A percentile compares a stretch with the other conserved stretches of the same genome.
phyloP scores from a whole-genome alignment of 768 basidiomycete species.

The Calocybe gangraenosa region DNA sequence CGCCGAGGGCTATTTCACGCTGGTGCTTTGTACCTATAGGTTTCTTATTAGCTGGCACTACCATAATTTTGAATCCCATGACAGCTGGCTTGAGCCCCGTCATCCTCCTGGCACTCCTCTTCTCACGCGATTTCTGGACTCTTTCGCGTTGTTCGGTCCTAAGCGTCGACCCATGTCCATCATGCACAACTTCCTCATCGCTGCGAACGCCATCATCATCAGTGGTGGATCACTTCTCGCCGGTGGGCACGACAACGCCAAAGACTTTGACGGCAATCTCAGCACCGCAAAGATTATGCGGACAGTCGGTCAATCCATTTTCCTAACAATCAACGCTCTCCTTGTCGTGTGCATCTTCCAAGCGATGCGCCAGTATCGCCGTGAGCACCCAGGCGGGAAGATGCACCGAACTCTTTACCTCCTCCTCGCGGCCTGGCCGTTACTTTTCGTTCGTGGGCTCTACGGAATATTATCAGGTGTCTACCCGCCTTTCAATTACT shows the following conservation, averaged over 20 bases:
- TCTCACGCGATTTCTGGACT: constrained; percentile 18
- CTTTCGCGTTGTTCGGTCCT: constrained; percentile 19
- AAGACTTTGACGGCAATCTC: constrained; percentile 12
- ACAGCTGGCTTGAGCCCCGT: constrained; percentile 32
- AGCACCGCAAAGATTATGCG: constrained; percentile 25
- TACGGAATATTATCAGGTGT: constrained; percentile 26
- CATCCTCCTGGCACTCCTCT: constrained; percentile 13
- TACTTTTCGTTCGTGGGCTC: constrained; percentile 28
- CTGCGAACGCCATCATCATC: constrained; percentile 29
- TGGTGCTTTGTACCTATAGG: constrained; percentile 30
- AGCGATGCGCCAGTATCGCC: constrained; percentile 21
- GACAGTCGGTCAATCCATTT: constrained; percentile 27
- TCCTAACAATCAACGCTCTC: constrained; percentile 25
- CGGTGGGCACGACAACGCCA: constrained; percentile 17
- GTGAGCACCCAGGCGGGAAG: constrained; percentile 9
- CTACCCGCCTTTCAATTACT: constrained; percentile 23
- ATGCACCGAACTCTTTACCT: constrained; percentile 26
- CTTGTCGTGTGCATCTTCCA: constrained; percentile 21
- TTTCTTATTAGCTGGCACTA: constrained; percentile 34
- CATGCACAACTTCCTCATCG: constrained; percentile 26
- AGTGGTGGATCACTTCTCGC: constrained; percentile 28
- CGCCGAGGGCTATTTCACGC: constrained; percentile 29
- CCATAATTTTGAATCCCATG: constrained; percentile 24
- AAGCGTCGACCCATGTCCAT: constrained; percentile 24
- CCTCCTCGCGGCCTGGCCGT: constrained; percentile 26